phyloP scores from a whole-genome alignment of 495 filamentous ascomycete genomes.

The Aspergillus sclerotioniger region DNA sequence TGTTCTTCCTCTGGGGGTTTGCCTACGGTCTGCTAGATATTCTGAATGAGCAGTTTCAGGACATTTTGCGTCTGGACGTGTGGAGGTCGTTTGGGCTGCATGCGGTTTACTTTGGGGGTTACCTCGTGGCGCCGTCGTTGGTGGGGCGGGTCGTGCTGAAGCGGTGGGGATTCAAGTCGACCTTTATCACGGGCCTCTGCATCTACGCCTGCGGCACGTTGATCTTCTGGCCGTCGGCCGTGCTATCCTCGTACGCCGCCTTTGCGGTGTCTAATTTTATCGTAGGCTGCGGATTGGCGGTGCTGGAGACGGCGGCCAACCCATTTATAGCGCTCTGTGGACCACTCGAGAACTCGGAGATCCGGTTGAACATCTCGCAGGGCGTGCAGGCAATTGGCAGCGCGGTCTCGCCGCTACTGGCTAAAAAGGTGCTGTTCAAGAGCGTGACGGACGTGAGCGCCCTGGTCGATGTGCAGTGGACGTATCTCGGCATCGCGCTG shows the following conservation, averaged over 20 bases:
- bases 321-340: constrained; percentile 69
- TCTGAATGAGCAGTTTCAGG: constrained; percentile 62
- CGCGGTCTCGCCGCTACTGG: constrained; percentile 59
- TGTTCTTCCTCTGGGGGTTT: constrained; percentile 88
- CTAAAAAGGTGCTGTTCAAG: constrained; percentile 60
- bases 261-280: constrained; percentile 68
- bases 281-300: constrained; percentile 61
- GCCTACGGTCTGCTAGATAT: constrained; percentile 78
- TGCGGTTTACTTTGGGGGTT: constrained; percentile 63
- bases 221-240: constrained; percentile 73
- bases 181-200: constrained; percentile 62
- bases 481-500: constrained; percentile 66
- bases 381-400: constrained; percentile 67
- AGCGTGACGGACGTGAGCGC: constrained; percentile 49
- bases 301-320: constrained; percentile 65
- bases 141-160: constrained; percentile 58
- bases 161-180: constrained; percentile 65
- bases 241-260: constrained; percentile 62
- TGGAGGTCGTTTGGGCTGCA: constrained; percentile 58
- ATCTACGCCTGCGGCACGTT: constrained; percentile 64
- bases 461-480: constrained; percentile 68
- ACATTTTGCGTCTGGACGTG: constrained; percentile 43
- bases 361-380: constrained; percentile 65
- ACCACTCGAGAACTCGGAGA: constrained; percentile 62
- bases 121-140: constrained; percentile 56